Percentiles rank a stretch among this genome's conserved stretches.
phyloP scores from a whole-genome alignment of 2,329 filamentous ascomycete species.

The Aspergillus carbonarius region DNA sequence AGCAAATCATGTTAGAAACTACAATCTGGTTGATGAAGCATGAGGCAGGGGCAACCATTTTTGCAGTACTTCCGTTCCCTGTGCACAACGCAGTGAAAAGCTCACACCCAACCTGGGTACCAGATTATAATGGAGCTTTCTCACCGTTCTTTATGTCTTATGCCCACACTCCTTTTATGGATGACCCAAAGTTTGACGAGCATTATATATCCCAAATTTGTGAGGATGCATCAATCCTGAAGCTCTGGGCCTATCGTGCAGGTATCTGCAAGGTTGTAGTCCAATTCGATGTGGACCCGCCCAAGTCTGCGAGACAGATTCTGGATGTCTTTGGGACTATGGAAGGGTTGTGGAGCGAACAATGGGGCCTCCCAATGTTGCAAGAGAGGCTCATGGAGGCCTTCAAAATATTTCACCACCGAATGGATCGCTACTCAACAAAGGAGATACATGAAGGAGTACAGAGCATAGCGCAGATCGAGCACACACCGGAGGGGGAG shows the following conservation, averaged over 20 bases:
- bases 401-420: background rate
- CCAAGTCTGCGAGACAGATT: background rate
- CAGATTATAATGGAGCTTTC: background rate
- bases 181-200: background rate
- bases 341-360: background rate
- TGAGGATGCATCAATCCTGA: background rate
- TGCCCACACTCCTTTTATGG: background rate
- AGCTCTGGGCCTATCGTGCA: background rate
- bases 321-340: background rate
- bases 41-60: rapidly evolving
- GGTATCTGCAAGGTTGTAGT: background rate
- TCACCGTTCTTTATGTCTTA: background rate
- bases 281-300: background rate
- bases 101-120: background rate
- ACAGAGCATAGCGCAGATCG: background rate
- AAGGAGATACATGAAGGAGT: background rate
- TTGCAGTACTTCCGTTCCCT: background rate
- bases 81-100: too few relatives aligned
- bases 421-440: background rate
- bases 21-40: background rate
- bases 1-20: background rate
- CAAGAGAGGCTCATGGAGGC: background rate
- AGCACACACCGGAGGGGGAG: background rate
- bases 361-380: background rate
- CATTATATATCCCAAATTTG: background rate